These are phyloP conservation scores for Amauroascus niger DNA, from an alignment of 2,329 filamentous ascomycete species.

Conservation along the genomic window DNA sequence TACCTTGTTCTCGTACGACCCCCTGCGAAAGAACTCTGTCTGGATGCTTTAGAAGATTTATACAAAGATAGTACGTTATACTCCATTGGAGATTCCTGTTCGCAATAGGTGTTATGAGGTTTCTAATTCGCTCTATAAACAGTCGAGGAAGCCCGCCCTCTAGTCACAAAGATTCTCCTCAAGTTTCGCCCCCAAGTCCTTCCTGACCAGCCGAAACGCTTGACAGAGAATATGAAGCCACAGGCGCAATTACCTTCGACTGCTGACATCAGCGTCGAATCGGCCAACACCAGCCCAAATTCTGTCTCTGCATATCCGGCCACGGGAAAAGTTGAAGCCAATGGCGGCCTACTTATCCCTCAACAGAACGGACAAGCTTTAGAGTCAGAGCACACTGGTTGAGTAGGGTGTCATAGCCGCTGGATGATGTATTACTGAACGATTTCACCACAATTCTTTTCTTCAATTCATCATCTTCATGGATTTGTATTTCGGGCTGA, in stretches of 20 bases:
- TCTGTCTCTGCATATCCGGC: not conserved
- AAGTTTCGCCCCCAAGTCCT: constrained; percentile 45
- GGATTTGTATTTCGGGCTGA: not conserved
- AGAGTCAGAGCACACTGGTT: not conserved
- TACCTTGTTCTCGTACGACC: constrained; percentile 52
- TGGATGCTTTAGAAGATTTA: constrained; percentile 51
- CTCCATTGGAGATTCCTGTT: not conserved
- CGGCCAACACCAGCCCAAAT: not conserved
- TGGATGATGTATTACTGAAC: not conserved
- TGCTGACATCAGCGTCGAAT: not conserved
- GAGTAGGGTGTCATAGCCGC: not conserved
- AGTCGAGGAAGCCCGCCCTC: constrained; percentile 41
- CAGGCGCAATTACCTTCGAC: constrained; percentile 1
- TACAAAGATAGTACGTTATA: constrained; percentile 45
- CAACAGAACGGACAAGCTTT: not conserved
- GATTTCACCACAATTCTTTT: not conserved
- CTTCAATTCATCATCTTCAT: not conserved
- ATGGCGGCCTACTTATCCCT: not conserved
- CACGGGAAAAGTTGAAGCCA: not conserved
- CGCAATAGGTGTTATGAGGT: not conserved
- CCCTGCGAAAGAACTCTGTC: constrained; percentile 47
- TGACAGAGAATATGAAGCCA: not conserved
- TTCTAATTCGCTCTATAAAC: not conserved
- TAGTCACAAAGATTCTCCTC: constrained; percentile 45
- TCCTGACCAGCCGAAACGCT: constrained; percentile 13